phyloP scores from a whole-genome alignment of 78 protist species.

The Guillardia theta region DNA sequence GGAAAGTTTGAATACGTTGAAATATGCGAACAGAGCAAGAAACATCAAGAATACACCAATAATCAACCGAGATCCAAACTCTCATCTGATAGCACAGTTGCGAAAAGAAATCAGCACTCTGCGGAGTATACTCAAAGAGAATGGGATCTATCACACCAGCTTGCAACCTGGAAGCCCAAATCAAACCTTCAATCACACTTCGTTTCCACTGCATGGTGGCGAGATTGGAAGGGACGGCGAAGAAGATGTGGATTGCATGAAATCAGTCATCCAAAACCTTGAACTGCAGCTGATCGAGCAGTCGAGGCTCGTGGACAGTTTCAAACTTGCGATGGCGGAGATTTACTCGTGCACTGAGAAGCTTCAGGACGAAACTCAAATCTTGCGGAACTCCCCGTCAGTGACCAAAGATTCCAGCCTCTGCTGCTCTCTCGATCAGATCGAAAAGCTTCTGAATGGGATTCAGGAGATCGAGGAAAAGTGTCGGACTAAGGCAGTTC shows the following conservation, averaged over 20 bases:
- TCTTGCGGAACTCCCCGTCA: too few relatives aligned
- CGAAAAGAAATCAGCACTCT: background rate
- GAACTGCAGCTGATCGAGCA: background rate
- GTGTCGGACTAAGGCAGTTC: too few relatives aligned
- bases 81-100: background rate
- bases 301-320: background rate
- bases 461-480: too few relatives aligned
- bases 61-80: conserved; percentile 21
- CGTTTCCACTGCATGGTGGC: background rate
- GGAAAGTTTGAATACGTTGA: background rate
- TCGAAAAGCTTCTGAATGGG: too few relatives aligned
- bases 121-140: background rate
- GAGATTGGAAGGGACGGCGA: background rate
- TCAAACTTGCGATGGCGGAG: background rate
- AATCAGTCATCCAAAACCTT: too few relatives aligned
- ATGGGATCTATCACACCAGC: background rate
- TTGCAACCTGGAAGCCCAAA: too few relatives aligned
- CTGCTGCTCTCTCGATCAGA: too few relatives aligned
- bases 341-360: background rate
- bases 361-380: background rate
- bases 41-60: conserved; percentile 43
- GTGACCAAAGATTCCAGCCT: too few relatives aligned
- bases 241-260: too few relatives aligned
- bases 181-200: too few relatives aligned
- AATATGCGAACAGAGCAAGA: conserved; percentile 41